A percentile compares a stretch with the other conserved stretches of the same genome.
Conservation (phyloP, 2,329 filamentous ascomycete genomes). For the Trichoderma lentiforme region DNA sequence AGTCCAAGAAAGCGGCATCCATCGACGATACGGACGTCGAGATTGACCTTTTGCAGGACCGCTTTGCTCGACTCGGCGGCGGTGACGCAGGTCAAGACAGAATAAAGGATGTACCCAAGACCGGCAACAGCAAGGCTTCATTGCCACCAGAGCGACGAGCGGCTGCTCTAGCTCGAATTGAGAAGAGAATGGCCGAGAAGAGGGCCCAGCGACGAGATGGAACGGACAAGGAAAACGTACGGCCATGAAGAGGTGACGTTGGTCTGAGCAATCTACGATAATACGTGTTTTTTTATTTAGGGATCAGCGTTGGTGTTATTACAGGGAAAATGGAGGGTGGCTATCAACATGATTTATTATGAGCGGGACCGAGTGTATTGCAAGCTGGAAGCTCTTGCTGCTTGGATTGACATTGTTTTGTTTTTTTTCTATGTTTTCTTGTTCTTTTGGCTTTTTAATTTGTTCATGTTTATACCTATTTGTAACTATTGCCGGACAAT, state of each 20-base stretch:
- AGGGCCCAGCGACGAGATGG: slow-evolving; percentile 33
- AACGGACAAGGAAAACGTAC: slow-evolving; percentile 52
- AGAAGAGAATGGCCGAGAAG: slow-evolving; percentile 53
- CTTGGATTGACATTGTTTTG: not conserved
- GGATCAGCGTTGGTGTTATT: slow-evolving; percentile 26
- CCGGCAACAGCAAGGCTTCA: slow-evolving; percentile 35
- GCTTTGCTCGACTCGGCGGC: slow-evolving; percentile 45
- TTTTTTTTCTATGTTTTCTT: not conserved
- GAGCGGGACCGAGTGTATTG: not conserved
- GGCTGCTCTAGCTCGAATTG: slow-evolving; percentile 53
- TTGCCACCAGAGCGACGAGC: slow-evolving; percentile 51
- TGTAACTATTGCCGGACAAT: not conserved
- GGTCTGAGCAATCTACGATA: not conserved
- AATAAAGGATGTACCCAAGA: slow-evolving; percentile 25
- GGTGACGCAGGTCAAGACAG: slow-evolving; percentile 28
- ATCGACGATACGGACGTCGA: slow-evolving; percentile 31
- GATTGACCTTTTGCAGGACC: slow-evolving; percentile 46
- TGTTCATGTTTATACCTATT: slow-evolving; percentile 4
- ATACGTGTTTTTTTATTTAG: not conserved
- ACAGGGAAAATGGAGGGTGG: not conserved
- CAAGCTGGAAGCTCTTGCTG: not conserved
- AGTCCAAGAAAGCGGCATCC: slow-evolving; percentile 18
- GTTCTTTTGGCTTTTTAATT: not conserved
- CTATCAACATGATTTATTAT: not conserved
- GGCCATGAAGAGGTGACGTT: slow-evolving; percentile 28